Conservation (phyloP, 371 early-diverging fungal genomes). For the Mortierella sp. region DNA sequence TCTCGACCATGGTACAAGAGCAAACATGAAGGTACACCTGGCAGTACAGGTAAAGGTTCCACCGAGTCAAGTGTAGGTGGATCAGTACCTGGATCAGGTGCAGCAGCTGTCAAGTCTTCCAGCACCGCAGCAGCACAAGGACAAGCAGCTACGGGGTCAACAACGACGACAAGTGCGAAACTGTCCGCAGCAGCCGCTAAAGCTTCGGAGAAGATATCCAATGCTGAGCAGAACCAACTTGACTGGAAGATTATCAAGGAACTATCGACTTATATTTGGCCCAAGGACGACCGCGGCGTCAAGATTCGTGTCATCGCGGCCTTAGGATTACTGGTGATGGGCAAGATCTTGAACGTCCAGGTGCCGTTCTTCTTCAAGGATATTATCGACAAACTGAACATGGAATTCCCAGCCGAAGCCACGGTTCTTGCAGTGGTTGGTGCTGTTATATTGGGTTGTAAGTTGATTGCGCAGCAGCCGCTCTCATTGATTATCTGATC, state of each 20-base stretch:
- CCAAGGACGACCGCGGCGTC: slow-evolving; percentile 79
- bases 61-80: slow-evolving; percentile 1
- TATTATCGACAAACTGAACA: slow-evolving; percentile 80
- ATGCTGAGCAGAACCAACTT: slow-evolving; percentile 39
- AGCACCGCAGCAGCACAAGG: slow-evolving; percentile 3
- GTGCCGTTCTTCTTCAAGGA: slow-evolving; percentile 96
- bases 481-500: not conserved
- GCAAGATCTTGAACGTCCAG: slow-evolving; percentile 91
- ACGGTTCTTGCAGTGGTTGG: slow-evolving; percentile 83
- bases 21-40: slow-evolving; percentile 1
- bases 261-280: slow-evolving; percentile 90
- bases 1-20: slow-evolving; percentile 21
- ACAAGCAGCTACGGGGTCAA: slow-evolving; percentile 6
- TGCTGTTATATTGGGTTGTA: slow-evolving; percentile 89
- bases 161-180: not conserved
- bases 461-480: slow-evolving; percentile 26
- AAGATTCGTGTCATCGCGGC: slow-evolving; percentile 91
- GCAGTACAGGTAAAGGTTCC: slow-evolving; percentile 4
- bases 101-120: slow-evolving; percentile 7
- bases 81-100: not conserved
- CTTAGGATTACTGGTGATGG: slow-evolving; percentile 79
- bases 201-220: slow-evolving; percentile 16
- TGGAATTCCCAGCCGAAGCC: slow-evolving; percentile 62
- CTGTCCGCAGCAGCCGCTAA: slow-evolving; percentile 15
- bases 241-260: slow-evolving; percentile 83